Conservation (phyloP, 768 basidiomycete species). For the Leccinum longicurvipes region DNA sequence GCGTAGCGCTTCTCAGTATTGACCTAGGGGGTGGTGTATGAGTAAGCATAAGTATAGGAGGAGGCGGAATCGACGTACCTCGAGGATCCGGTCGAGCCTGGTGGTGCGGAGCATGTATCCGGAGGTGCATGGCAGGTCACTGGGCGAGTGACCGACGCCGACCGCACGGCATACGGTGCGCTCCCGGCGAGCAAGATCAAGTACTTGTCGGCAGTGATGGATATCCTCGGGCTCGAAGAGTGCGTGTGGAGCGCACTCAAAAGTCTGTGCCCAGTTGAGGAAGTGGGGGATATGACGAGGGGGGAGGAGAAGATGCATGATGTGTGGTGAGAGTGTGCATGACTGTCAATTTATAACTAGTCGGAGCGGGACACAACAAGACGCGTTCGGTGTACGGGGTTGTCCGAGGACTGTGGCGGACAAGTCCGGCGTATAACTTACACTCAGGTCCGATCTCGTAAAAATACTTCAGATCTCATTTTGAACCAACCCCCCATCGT, state of each 20-base stretch:
- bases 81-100: constrained; percentile 65
- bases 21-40: constrained; percentile 45
- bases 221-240: constrained; percentile 75
- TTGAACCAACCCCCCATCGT: background rate
- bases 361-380: background rate
- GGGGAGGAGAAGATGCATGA: constrained; percentile 25
- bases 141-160: constrained; percentile 91
- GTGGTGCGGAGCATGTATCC: constrained; percentile 84
- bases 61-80: constrained; percentile 52
- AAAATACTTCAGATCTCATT: background rate
- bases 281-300: constrained; percentile 35
- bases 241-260: constrained; percentile 60
- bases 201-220: constrained; percentile 65
- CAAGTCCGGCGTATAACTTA: background rate
- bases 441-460: background rate
- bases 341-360: background rate
- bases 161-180: constrained; percentile 71
- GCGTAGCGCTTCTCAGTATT: constrained; percentile 64
- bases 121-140: constrained; percentile 87
- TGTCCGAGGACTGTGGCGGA: background rate
- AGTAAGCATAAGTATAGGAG: background rate
- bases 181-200: constrained; percentile 79
- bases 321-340: background rate
- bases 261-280: constrained; percentile 87
- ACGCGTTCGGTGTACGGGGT: background rate